Conservation (phyloP, 140 eudicot species). For the Anethum foeniculum region DNA sequence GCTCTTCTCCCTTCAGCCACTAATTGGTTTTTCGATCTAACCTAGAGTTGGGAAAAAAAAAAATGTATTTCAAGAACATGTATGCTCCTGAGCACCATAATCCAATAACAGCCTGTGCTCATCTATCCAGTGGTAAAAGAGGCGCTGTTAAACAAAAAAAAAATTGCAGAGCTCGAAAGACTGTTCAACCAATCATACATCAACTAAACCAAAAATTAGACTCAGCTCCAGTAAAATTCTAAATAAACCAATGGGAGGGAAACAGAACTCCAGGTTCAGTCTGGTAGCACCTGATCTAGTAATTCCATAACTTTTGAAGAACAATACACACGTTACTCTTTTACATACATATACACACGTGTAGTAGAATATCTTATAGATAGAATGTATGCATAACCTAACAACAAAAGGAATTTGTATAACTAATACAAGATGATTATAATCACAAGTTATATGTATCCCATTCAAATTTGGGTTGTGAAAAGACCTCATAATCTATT, state of each 20-base stretch:
- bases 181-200: too few relatives aligned
- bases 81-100: background rate
- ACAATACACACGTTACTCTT: background rate
- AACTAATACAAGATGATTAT: background rate
- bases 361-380: background rate
- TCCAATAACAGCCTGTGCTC: background rate
- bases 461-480: slow-evolving; percentile 96
- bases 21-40: background rate
- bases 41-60: background rate
- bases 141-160: background rate
- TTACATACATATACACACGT: background rate
- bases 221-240: background rate
- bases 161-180: too few relatives aligned
- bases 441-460: slow-evolving; percentile 63
- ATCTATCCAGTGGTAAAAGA: background rate
- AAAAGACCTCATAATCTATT: slow-evolving; percentile 73
- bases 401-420: background rate
- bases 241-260: background rate
- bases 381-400: background rate
- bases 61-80: background rate
- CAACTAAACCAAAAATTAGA: background rate
- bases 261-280: background rate
- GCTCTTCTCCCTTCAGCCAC: background rate
- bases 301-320: background rate
- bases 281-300: background rate